Evolutionary conservation across 2,329 filamentous ascomycete species (phyloP), one percentile per base, ranked within the genome.

Genomic region (Colletotrichum sp.): DNA sequence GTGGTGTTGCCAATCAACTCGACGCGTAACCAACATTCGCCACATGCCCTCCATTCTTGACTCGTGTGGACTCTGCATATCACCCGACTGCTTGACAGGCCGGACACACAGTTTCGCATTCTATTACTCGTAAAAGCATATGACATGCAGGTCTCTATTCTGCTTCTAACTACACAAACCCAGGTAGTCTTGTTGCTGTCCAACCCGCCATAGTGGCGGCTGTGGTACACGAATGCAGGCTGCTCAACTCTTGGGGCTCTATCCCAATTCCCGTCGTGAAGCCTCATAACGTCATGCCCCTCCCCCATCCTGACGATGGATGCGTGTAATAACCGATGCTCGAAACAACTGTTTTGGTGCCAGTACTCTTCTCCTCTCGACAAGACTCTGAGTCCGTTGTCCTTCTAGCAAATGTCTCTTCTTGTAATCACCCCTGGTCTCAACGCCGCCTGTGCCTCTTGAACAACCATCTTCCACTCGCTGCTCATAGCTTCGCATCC

Each of bases 401-500:
- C 69, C 24, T 32, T 76, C 73, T 76, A 73, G 57, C 55, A 76
- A 68, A 64, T 76, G 30, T 36, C 34, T 75, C 68, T 64, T 55
- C 59, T 36, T 30, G 57, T 68, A 73, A 55, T 24, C 55, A 72
- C 63, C 28, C 69, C 60, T 66, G 44, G 55, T 73, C 63, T 64
- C 73, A 63, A 76, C 69, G 69, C 63, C 69, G 39, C 64, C 57
- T 64, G 55, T 49, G 32, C 32, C 44, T 68, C 24, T 68, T 63
- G 39, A 73, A 64, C 39, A 34, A 28, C 26, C 26, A 8, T 60
- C 13, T n/a, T 15, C 30, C 55, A 7, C 21, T 16, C 49, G 34
- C 10, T 65, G 36, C 5, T 89, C 84, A 96, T 73, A 98, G 89
- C 87, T 98, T 98, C 16, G 95, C 87, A 78, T 95, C 95, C 76